Evolutionary conservation across 805 yeast species (phyloP), one percentile per base, ranked within the genome.

Genomic region (Debaryomyces hansenii): DNA sequence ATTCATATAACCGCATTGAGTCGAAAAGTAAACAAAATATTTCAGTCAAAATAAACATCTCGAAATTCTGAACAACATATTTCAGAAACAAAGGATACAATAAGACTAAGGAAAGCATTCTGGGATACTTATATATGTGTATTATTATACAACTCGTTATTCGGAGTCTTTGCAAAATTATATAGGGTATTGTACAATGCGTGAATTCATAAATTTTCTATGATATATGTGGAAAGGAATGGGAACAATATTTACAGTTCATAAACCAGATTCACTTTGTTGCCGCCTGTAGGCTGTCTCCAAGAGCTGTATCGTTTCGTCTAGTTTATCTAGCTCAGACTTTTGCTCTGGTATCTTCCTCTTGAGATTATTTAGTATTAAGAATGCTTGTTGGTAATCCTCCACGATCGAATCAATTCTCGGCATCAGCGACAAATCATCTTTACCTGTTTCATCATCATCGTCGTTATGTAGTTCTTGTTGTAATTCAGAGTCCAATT

Each of bases 301-400:
- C 41, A 69, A 52, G 46, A 68, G 63, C 35, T 47, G 47, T 12
- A 64, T 52, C 2, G 70, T 62, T 34, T 66, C 68, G 27, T 61
- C 58, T 44, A 71, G 51, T 43, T 64, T 62, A 43, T 67, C 67
- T 18, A 75, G 54, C 34, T 67, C 66, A 5, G 68, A 66, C 34
- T 60, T 59, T 34, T 64, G 62, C 42, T 57, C 61, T 4, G 80
- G 79, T 3, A 76, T 54, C 2, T 54, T 49, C 14, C 49, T 56
- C 49, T 72, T 73, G 45, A 74, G 51, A n/a, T 59, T 64, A 27
- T 57, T 56, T 31, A 77, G 54, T 43, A 59, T 57, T 7, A 50
- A 42, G 9, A 76, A 45, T 44, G 62, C 58, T 5, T 55, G 47
- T 49, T 60, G 64, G 47, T 67, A 67, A 37, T 64, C 67, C 2